phyloP scores from a whole-genome alignment of 345 rosid genomes.

The Eucalyptus polyanthemos region DNA sequence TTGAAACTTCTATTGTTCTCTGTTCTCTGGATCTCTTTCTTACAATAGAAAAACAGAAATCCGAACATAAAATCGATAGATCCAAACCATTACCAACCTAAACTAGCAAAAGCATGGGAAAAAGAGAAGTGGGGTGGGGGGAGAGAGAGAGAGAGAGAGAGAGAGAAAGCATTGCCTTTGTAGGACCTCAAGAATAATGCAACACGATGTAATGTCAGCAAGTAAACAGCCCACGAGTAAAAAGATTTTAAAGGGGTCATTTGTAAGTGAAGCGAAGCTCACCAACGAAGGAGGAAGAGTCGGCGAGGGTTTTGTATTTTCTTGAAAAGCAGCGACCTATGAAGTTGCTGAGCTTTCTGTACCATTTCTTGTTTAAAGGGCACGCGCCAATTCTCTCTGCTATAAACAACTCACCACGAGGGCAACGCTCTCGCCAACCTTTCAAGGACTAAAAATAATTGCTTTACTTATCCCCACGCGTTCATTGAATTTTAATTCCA shows the following conservation, averaged over 20 bases:
- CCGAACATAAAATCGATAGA: not conserved
- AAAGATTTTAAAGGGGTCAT: not conserved
- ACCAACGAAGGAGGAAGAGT: not conserved
- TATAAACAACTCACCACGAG: not conserved
- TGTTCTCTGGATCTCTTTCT: not conserved
- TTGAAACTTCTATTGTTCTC: not conserved
- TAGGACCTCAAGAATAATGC: not conserved
- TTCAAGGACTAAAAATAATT: not conserved
- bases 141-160: not conserved
- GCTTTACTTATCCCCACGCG: not conserved
- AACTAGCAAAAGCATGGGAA: not conserved
- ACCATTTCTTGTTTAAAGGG: not conserved
- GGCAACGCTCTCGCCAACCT: not conserved
- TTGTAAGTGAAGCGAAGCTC: not conserved
- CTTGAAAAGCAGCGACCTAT: not conserved
- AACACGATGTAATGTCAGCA: not conserved
- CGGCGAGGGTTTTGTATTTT: not conserved
- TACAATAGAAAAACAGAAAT: not conserved
- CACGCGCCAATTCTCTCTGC: not conserved
- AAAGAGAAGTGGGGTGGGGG: not conserved
- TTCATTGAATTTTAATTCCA: not conserved
- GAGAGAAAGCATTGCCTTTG: not conserved
- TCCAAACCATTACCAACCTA: not conserved
- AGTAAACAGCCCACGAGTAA: not conserved
- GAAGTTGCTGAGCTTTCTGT: not conserved